Base-by-base conservation (phyloP, 208 protist species). In the Lotmaria passim region DNA sequence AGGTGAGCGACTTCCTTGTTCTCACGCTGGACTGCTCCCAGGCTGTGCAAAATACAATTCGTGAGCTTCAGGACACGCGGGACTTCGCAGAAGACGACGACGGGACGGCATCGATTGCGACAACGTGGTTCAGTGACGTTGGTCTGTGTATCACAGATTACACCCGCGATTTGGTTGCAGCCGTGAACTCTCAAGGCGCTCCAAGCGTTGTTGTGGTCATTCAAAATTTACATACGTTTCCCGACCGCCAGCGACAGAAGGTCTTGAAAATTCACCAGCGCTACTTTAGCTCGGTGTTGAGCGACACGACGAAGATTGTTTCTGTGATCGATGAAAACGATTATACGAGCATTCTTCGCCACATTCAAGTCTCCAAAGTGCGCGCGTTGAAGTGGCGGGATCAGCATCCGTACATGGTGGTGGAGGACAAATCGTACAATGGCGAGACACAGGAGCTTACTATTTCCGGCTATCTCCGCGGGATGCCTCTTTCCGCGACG, bases 71-170 rank as follows among this genome's bases (percentile, higher is more conserved):
- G 58, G 80, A 85, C 14, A 19, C 62, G 21, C 62, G 36, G 0
- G 57, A 34, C 21, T 81, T 81, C 60, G 34, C 26, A n/a, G 79
- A 55, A 38, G 72, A 66, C 47, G 64, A 69, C 24, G 75, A 86
- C 30, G 84, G 84, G 10, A 71, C 77, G 8, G 62, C 75, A 24
- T 86, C 78, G 0, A 90, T 81, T 43, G 86, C 79, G 19, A 90
- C 86, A 23, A 94, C 88, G 0, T 96, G 91, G 89, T 94, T 89
- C 75, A 89, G 83, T 48, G 89, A 96, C 51, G 72, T 93, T 46
- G 91, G 91, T 1, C 53, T 96, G 3, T 96, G 91, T 62, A 93
- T 96, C 63, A 96, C 91, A 0, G 88, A 93, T 41, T 93, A 86
- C 69, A 96, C 91, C 15, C 87, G 91, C 47, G 83, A 91, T 17